Percentiles rank a stretch among this genome's conserved stretches.
Conservation (phyloP, 257 asterid species). For the Nicotiana obtusifolia region DNA sequence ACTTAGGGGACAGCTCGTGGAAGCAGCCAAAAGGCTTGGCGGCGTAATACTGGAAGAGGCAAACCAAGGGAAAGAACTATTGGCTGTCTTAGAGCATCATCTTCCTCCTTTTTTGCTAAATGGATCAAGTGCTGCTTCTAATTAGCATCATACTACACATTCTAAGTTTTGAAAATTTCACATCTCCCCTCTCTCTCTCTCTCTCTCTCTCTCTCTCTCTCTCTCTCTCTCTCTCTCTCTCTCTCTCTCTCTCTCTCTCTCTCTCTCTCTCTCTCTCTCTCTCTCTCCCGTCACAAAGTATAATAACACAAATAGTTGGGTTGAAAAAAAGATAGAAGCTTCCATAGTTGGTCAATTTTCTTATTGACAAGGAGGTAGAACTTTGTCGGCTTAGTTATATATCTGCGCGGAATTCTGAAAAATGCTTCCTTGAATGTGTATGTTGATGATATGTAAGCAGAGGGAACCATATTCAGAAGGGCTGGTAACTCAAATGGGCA, state of each 20-base stretch:
- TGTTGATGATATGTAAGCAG: not conserved
- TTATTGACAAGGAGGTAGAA: not conserved
- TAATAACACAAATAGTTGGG: conserved; percentile 7
- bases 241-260: not conserved
- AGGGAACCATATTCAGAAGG: not conserved
- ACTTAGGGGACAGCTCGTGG: conserved; percentile 78
- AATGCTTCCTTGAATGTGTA: conserved; percentile 2
- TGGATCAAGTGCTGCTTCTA: conserved; percentile 25
- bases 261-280: not conserved
- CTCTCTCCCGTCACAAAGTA: not conserved
- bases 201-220: not conserved
- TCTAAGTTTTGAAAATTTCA: conserved; percentile 8
- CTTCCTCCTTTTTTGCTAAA: conserved; percentile 73
- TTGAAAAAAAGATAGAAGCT: not conserved
- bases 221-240: not conserved
- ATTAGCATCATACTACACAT: conserved; percentile 9
- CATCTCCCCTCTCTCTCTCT: not conserved
- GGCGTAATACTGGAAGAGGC: conserved; percentile 56
- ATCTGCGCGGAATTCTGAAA: not conserved
- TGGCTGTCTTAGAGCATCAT: conserved; percentile 76
- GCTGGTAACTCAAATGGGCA: not conserved
- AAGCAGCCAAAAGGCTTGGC: conserved; percentile 64
- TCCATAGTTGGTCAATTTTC: not conserved
- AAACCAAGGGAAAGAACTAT: conserved; percentile 54
- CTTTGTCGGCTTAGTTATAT: not conserved